Base-by-base conservation (phyloP, 2,329 filamentous ascomycete genomes). In the Colletotrichum zoysiae region DNA sequence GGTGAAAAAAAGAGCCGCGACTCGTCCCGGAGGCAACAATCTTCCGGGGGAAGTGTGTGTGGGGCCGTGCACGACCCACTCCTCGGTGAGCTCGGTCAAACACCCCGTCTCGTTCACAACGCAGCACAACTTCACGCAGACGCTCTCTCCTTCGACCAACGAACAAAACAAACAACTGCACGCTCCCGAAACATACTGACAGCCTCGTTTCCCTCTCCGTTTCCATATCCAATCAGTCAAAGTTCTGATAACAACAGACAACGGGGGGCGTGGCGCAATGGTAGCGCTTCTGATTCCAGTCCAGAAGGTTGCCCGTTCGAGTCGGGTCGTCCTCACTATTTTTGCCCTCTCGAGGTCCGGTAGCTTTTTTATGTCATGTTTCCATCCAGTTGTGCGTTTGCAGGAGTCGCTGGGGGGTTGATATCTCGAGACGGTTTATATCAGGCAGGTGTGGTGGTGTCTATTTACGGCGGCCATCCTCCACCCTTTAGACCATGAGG, bases 261-360 rank as follows among this genome's bases (percentile, higher is more conserved):
- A 20, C 35, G 69, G 42, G 65, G 65, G 69, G 48, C 65, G 65
- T 71, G 69, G 68, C 69, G 69, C 69, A 71, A 71, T 64, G 69
- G 69, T 69, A 71, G 65, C 69, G 69, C 46, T 48, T 71, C 69
- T 68, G 65, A 71, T 71, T 71, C 69, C 69, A 71, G 69, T 71
- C 69, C 69, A 68, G 69, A 69, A 71, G 65, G 65, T 38, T 71
- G 69, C 48, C 59, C 55, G 69, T 71, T 69, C 69, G 59, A 71
- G 65, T 71, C 69, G 53, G 59, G 65, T 59, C 65, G 59, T 71
- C 46, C 65, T 71, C 69, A 59, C 2, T 20, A 0, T 18, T 7
- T 51, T 58, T 65, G 35, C 20, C 33, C 20, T 65, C 56, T 12
- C 30, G 9, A 35, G 2, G 1, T 1, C 18, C 26, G 38, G 6